A percentile compares a stretch with the other conserved stretches of the same genome.
phyloP scores from a whole-genome alignment of 257 asterid species.

The Primulina eburnea region DNA sequence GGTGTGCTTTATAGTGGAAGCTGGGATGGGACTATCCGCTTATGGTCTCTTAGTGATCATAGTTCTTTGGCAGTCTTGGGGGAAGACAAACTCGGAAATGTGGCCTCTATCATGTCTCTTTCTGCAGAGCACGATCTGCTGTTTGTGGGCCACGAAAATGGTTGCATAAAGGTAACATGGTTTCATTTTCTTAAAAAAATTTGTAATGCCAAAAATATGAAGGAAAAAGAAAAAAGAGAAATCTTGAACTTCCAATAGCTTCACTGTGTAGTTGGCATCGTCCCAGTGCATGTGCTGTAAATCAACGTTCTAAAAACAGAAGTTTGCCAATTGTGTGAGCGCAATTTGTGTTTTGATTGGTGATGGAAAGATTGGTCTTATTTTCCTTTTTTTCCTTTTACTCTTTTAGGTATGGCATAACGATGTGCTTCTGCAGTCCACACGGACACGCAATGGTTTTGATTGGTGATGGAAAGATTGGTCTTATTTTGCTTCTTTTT shows the following conservation, averaged over 20 bases:
- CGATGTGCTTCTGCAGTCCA: constrained; percentile 52
- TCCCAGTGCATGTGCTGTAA: not conserved
- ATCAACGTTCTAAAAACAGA: not conserved
- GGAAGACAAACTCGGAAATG: constrained; percentile 45
- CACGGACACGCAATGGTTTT: constrained; percentile 51
- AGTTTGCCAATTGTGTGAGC: not conserved
- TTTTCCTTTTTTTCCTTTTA: not conserved
- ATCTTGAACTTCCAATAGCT: not conserved
- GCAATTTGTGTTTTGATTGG: not conserved
- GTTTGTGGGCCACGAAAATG: constrained; percentile 70
- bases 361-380: constrained; percentile 1
- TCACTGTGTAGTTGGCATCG: not conserved
- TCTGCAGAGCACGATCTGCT: constrained; percentile 54
- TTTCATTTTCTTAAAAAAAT: not conserved
- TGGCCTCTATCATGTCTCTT: constrained; percentile 56
- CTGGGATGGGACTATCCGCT: constrained; percentile 90
- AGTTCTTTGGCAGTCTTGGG: constrained; percentile 69
- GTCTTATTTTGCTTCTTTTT: constrained; percentile 5
- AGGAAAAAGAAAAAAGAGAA: not conserved
- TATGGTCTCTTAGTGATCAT: constrained; percentile 89
- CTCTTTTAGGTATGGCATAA: constrained; percentile 61
- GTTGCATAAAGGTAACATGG: constrained; percentile 48
- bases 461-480: constrained; percentile 3
- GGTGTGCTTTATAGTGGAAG: constrained; percentile 93
- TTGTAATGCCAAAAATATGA: too few relatives aligned